phyloP scores from a whole-genome alignment of 2,329 filamentous ascomycete species.

The Epichloe gansuensis region DNA sequence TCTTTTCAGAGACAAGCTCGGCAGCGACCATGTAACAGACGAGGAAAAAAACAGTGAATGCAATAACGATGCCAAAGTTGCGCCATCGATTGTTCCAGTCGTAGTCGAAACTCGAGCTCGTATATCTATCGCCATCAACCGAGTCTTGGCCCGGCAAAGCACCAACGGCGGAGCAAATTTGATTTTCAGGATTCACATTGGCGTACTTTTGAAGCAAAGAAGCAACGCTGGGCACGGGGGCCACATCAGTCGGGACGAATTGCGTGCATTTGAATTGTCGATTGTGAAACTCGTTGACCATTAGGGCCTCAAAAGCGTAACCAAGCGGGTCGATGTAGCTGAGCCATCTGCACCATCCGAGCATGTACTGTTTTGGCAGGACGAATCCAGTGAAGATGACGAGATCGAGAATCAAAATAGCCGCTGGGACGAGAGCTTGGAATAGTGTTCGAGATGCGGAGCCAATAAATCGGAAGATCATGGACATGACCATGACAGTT shows the following conservation, averaged over 20 bases:
- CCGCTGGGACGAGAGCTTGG: conserved; percentile 48
- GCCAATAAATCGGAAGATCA: conserved; percentile 75
- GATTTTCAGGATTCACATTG: conserved; percentile 23
- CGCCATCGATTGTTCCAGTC: conserved; percentile 49
- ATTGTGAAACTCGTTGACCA: conserved; percentile 70
- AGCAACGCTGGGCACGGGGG: not conserved
- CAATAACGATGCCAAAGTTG: conserved; percentile 58
- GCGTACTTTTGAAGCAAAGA: conserved; percentile 11
- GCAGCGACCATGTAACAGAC: conserved; percentile 48
- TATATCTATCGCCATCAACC: conserved; percentile 47
- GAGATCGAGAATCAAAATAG: conserved; percentile 49
- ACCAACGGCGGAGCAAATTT: conserved; percentile 48
- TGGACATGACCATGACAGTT: conserved; percentile 67
- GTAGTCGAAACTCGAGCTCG: conserved; percentile 44
- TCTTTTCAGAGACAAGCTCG: conserved; percentile 51
- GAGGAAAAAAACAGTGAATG: conserved; percentile 50
- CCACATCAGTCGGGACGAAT: conserved; percentile 28
- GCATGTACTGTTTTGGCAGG: conserved; percentile 55
- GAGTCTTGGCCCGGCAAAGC: conserved; percentile 35
- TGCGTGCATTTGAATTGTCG: conserved; percentile 42
- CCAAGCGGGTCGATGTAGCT: conserved; percentile 68
- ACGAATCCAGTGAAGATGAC: conserved; percentile 62
- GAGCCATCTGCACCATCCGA: conserved; percentile 71
- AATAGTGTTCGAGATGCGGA: conserved; percentile 59
- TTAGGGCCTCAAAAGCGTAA: conserved; percentile 68